Evolutionary conservation across 495 filamentous ascomycete genomes (phyloP).

Genomic region (Hyaloscypha finlandica): DNA sequence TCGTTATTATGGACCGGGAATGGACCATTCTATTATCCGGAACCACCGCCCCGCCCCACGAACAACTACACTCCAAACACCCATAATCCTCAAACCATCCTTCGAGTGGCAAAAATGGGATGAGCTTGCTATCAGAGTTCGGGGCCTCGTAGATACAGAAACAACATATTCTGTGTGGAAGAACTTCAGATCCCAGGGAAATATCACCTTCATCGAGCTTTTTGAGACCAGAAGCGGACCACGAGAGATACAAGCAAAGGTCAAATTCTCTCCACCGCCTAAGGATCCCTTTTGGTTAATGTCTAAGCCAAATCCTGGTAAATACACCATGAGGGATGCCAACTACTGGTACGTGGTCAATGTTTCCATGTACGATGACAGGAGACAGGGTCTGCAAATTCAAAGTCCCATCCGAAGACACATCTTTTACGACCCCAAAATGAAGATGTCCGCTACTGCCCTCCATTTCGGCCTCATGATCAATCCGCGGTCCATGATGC

Average conservation of each 20-base stretch:
- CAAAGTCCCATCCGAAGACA: constrained; percentile 21
- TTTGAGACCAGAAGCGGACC: constrained; percentile 21
- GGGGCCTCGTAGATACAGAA: constrained; percentile 10
- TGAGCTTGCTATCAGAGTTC: constrained; percentile 21
- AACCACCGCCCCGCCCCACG: not conserved
- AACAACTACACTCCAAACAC: not conserved
- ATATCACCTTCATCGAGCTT: constrained; percentile 36
- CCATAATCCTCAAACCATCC: not conserved
- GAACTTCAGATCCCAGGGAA: constrained; percentile 33
- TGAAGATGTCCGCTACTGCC: constrained; percentile 35
- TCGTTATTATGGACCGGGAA: not conserved
- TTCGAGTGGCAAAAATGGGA: constrained; percentile 18
- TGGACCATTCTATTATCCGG: not conserved
- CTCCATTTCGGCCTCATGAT: constrained; percentile 59
- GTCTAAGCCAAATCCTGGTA: constrained; percentile 3
- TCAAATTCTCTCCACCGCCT: constrained; percentile 37
- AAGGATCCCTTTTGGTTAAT: constrained; percentile 33
- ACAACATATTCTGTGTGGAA: constrained; percentile 33
- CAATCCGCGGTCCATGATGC: constrained; percentile 47
- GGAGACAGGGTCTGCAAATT: constrained; percentile 2
- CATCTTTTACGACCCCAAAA: constrained; percentile 19
- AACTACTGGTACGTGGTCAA: constrained; percentile 1
- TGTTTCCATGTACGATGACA: not conserved
- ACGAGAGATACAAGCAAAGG: constrained; percentile 31
- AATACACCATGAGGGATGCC: not conserved